Base-by-base conservation (phyloP, 2,329 filamentous ascomycete species). In the Seiridium cupressi region DNA sequence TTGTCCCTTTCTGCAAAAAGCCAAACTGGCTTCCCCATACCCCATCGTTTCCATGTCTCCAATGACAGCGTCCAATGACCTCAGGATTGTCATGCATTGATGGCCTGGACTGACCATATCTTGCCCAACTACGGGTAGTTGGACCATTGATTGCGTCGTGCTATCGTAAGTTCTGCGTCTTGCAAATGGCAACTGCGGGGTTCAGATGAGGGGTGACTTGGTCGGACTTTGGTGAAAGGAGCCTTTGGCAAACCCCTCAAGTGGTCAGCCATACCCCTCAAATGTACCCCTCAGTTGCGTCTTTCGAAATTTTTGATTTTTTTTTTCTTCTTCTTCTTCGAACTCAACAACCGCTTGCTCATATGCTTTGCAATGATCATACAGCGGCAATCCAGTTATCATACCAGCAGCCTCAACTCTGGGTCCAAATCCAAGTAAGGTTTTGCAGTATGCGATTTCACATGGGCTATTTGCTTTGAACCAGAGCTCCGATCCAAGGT, bases 221-320 rank as follows among this genome's bases (percentile, higher is more conserved):
- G 49, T 38, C 49, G n/a, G 49, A 35, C 35, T 35, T 32, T 53
- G 32, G 49, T 35, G 13, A 53, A 35, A 38, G 49, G 38, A 35
- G 35, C 49, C 38, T 49, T 53, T 53, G 49, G 49, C 49, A 34
- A 53, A 53, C 49, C 49, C 49, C 49, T 53, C 49, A 26, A 26
- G 18, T 26, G 18, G 18, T 26, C 18, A 53, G 11, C 35, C 38
- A 35, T 35, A 53, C 49, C 49, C 49, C 49, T 53, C 49, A 53
- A 18, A 53, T 53, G 18, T 10, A 34, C 35, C 49, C 11, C 32
- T 36, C 35, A n/a, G 31, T 53, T 35, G 11, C 32, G 7, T 11
- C n/a, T 48, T 48, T 13, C 13, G 9, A 26, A 31, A 26, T 49
- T 44, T 11, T 44, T 49, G 31, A 32, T 32, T 49, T 49, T 49